Base-by-base conservation (phyloP, 306 rosid genomes). In the Quercus suber region DNA sequence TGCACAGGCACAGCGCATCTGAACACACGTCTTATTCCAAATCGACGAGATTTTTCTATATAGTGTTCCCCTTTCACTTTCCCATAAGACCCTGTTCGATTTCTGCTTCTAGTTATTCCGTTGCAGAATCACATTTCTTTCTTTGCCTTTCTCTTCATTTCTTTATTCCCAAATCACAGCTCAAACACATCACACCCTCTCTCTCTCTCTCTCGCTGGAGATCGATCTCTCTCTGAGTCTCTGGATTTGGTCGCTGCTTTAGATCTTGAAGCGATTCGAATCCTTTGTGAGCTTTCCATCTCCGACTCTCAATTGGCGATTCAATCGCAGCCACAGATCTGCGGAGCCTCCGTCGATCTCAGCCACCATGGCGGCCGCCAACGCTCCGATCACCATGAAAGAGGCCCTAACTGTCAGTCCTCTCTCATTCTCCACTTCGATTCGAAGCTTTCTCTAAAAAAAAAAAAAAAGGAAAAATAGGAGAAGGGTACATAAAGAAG, bases 311-410 rank as follows among this genome's bases (percentile, higher is more conserved):
- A 70, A 0, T 78, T 76, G 65, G 58, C 79, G 65, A 78, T 75
- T 76, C 82, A 71, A 81, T 76, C 78, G 76, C 82, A 73, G 80
- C 74, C 25, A 21, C 81, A 77, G 96, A 89, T 92, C 93, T 82
- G 45, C 45, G 45, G 53, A 64, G 52, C 35, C 85, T 35, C 86
- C 82, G 49, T 80, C 86, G 91, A 92, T 92, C 90, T 75, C 35
- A 76, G 76, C 78, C 89, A 82, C 79, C 90, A 94, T 94, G 98
- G 98, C 98, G 84, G 93, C 98, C 13, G 97, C 98, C 55, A 94
- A 81, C 82, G 98, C 98, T 81, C 98, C 98, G 85, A 90, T 94
- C 93, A 84, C 96, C 93, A 94, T 94, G 98, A 86, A 82, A 79
- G 98, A 94, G 84, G 92, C 97, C 37, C 79, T 94, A 73, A 94